Conservation (phyloP, 805 yeast genomes). For the Lipomyces yamanashiensis region DNA sequence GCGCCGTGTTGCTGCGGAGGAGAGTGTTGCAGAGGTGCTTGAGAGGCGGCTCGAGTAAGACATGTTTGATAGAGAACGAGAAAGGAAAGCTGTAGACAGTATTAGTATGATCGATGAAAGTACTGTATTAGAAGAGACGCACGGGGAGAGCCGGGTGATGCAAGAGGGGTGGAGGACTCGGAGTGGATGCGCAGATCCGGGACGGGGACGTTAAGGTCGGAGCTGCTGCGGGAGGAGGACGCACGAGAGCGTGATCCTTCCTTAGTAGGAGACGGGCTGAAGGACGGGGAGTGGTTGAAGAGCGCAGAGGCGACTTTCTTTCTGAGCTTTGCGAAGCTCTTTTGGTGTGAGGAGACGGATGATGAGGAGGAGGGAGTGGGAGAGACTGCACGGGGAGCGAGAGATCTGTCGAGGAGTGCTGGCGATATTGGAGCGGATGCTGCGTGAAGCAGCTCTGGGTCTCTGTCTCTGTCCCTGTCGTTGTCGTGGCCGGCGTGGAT, state of each 20-base stretch:
- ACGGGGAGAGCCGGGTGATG: conserved; percentile 29
- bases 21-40: background rate
- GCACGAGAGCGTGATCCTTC: conserved; percentile 1
- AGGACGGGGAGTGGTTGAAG: conserved; percentile 8
- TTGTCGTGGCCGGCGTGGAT: conserved; percentile 3
- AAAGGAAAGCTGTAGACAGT: conserved; percentile 6
- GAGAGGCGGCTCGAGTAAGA: conserved; percentile 18
- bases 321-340: conserved; percentile 15
- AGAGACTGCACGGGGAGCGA: conserved; percentile 19
- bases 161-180: conserved; percentile 10
- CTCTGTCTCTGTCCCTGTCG: too few species aligned
- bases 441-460: background rate
- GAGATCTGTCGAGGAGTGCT: background rate
- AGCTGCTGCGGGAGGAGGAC: conserved; percentile 22
- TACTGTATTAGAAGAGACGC: background rate
- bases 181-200: conserved; percentile 11
- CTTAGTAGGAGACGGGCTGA: conserved; percentile 1
- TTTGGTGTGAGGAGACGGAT: conserved; percentile 22
- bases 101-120: background rate
- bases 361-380: conserved; percentile 32
- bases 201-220: conserved; percentile 13
- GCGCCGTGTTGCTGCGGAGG: background rate
- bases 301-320: conserved; percentile 24
- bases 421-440: conserved; percentile 26
- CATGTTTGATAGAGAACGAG: conserved; percentile 23